Percentiles rank a stretch among this genome's conserved stretches.
phyloP scores from a whole-genome alignment of 306 rosid species.

The Elaeagnus macrophylla region DNA sequence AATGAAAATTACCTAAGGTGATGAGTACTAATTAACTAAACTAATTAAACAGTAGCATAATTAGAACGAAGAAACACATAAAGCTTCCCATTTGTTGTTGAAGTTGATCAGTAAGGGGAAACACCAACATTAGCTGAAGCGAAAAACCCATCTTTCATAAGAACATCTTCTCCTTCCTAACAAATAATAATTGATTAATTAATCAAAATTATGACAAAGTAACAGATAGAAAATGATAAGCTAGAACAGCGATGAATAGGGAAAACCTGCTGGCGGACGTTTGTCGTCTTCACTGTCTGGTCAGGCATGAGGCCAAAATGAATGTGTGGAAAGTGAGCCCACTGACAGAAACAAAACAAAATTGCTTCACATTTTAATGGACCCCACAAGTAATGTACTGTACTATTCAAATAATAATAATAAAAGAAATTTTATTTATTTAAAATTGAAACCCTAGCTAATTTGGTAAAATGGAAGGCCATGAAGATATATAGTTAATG shows the following conservation, averaged over 20 bases:
- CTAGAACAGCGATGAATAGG: not conserved
- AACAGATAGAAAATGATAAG: not conserved
- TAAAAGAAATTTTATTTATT: not conserved
- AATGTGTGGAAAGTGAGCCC: slow-evolving; percentile 59
- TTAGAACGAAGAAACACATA: no score
- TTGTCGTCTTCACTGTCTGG: slow-evolving; percentile 47
- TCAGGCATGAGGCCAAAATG: slow-evolving; percentile 58
- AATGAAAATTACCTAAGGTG: no score
- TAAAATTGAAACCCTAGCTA: slow-evolving; percentile 9
- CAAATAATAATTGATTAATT: not conserved
- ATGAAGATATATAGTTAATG: not conserved
- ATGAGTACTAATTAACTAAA: no score
- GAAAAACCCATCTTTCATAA: slow-evolving; percentile 49
- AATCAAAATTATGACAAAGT: not conserved
- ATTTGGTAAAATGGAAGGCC: slow-evolving; percentile 17
- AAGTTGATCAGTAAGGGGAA: slow-evolving; percentile 22
- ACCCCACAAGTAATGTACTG: slow-evolving; percentile 2
- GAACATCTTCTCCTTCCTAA: slow-evolving; percentile 40
- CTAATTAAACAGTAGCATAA: no score
- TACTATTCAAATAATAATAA: no score
- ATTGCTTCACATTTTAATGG: slow-evolving; percentile 13
- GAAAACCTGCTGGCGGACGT: slow-evolving; percentile 39
- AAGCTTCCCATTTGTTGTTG: no score
- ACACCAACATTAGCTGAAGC: slow-evolving; percentile 37
- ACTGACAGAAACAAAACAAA: slow-evolving; percentile 20